Evolutionary conservation across 2,329 filamentous ascomycete species (phyloP), one percentile per base, ranked within the genome.

Genomic region (Sclerotinia nivalis): DNA sequence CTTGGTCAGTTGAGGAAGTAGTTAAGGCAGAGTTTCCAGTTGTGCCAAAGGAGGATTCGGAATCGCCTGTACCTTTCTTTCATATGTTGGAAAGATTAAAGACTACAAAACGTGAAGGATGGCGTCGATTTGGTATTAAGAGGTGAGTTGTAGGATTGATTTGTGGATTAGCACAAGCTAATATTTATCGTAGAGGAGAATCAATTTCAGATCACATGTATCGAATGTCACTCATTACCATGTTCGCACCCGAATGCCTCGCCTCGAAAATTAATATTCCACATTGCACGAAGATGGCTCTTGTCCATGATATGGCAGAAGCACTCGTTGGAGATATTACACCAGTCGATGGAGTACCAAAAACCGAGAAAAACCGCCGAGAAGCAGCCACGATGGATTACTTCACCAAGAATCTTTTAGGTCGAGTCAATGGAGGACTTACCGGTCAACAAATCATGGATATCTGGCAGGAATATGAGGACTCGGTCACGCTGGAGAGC

Each of bases 131-230:
- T 79, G 89, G 89, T 52, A 93, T 99, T 75, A 75, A 82, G 2
- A 81, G 84, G 87, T 88, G 78, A 56, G 78, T 62, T 31, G 5
- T 8, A 4, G 1, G 28, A 34, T 20, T 40, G 20, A 28, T 28
- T 8, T 34, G 20, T 9, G 9, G 18, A 65, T 7, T 52, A 9
- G 34, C n/a, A 40, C 31, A 54, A 45, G 22, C 61, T 65, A 13
- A 65, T 40, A 4, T 2, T 15, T 20, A 18, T 59, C 40, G 4
- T 5, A 89, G 86, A 70, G 91, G 93, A 79, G 96, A 99, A 81
- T 97, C 93, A 2, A 97, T 99, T 78, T 87, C 93, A 68, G 96
- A 99, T 83, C 96, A 99, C 85, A 99, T 99, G 96, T 99, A 98
- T 82, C 93, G 96, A 82, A 99, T 99, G 96, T 93, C 94, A 64